Conservation (phyloP, 495 filamentous ascomycete genomes). For the Penicillium steckii region DNA sequence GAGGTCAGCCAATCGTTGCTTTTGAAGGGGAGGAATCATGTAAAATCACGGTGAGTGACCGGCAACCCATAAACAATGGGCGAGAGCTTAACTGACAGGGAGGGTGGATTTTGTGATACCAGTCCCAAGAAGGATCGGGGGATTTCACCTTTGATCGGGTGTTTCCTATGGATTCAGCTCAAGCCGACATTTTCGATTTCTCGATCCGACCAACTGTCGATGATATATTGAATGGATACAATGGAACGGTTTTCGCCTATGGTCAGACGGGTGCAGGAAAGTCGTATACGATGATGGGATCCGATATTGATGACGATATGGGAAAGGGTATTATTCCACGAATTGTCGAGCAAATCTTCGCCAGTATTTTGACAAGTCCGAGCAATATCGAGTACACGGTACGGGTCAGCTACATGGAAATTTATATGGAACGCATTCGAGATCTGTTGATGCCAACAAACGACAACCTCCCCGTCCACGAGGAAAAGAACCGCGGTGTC, state of each 20-base stretch:
- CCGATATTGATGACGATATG: conserved; percentile 87
- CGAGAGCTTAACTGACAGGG: too few species aligned
- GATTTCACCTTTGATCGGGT: conserved; percentile 97
- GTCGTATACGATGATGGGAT: conserved; percentile 99
- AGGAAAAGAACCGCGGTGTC: conserved; percentile 93
- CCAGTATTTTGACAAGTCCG: conserved; percentile 85
- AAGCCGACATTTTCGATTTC: conserved; percentile 93
- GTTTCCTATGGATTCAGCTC: conserved; percentile 86
- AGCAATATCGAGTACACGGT: conserved; percentile 98
- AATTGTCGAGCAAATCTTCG: conserved; percentile 97
- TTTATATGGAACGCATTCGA: conserved; percentile 98
- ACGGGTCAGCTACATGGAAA: conserved; percentile 98
- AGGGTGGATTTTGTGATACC: too few species aligned
- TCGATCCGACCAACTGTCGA: conserved; percentile 95
- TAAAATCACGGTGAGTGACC: conserved; percentile 72
- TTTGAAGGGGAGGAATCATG: conserved; percentile 93
- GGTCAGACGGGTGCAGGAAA: conserved; percentile 98
- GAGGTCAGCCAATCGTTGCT: conserved; percentile 84
- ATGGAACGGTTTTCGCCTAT: conserved; percentile 98
- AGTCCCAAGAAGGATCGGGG: conserved; percentile 82
- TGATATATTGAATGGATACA: conserved; percentile 98
- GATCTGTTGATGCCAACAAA: conserved; percentile 89
- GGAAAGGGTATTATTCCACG: conserved; percentile 93
- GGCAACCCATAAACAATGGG: too few species aligned
- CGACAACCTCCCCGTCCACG: conserved; percentile 94